Evolutionary conservation across 768 basidiomycete genomes (phyloP).

Genomic region (Rhodotorula graminis): DNA sequence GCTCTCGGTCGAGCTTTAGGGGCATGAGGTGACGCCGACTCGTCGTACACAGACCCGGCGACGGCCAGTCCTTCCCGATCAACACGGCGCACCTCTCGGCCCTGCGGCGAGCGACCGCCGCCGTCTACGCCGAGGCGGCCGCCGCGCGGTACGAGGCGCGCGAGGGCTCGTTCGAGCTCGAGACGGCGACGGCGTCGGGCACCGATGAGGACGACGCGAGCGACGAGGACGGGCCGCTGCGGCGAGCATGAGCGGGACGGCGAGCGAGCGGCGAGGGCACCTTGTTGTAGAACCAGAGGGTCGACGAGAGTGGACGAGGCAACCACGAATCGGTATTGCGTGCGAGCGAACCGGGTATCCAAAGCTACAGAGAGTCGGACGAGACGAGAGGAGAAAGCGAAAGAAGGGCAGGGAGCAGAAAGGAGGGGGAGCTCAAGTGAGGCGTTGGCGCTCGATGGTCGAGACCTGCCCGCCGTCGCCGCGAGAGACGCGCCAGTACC

Average conservation of each 20-base stretch:
- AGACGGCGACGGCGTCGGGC: too few species aligned
- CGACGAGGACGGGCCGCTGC: constrained; percentile 10
- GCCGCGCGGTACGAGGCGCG: constrained; percentile 1
- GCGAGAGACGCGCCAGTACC: constrained; percentile 36
- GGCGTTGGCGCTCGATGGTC: constrained; percentile 34
- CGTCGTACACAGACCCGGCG: constrained; percentile 16
- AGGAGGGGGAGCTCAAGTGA: not conserved
- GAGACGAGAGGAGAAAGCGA: not conserved
- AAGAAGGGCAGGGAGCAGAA: not conserved
- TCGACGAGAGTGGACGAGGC: too few species aligned
- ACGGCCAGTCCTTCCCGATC: constrained; percentile 24
- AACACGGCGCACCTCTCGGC: not conserved
- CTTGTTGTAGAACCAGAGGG: not conserved
- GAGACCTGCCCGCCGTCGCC: constrained; percentile 34
- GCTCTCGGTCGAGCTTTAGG: too few species aligned
- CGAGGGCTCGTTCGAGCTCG: not conserved
- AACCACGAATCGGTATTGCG: not conserved
- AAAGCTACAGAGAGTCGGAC: not conserved
- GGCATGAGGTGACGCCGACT: not conserved
- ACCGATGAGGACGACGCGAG: not conserved
- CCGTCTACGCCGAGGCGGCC: constrained; percentile 24
- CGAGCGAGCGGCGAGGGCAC: not conserved
- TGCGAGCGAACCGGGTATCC: not conserved
- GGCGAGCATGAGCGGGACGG: not conserved
- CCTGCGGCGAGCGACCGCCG: not conserved